These are phyloP conservation scores for Neurospora sp. DNA, from an alignment of 495 filamentous ascomycete genomes.

Conservation along the genomic window DNA sequence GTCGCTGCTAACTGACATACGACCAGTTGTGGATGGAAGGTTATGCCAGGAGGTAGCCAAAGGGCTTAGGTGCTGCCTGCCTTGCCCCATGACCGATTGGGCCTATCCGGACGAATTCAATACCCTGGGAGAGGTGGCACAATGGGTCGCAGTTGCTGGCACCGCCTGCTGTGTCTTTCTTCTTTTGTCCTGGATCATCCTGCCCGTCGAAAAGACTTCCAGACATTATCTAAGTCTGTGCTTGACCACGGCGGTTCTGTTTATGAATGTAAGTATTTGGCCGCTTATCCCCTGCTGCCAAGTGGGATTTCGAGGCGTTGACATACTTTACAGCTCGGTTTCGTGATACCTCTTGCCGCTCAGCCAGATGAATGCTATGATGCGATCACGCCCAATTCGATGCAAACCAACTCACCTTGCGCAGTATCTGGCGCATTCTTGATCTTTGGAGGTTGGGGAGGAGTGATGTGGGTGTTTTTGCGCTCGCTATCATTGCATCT, in stretches of 20 bases:
- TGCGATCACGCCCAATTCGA: conserved; percentile 85
- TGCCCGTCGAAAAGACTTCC: conserved; percentile 83
- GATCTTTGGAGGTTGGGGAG: conserved; percentile 72
- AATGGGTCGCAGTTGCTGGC: conserved; percentile 71
- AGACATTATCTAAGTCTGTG: conserved; percentile 89
- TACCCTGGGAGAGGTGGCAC: conserved; percentile 51
- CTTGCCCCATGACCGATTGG: conserved; percentile 81
- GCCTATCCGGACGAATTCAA: conserved; percentile 69
- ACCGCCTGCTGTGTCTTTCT: conserved; percentile 65
- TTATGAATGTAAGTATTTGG: conserved; percentile 55
- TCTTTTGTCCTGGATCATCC: conserved; percentile 67
- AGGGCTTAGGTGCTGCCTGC: conserved; percentile 62
- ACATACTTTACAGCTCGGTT: conserved; percentile 47
- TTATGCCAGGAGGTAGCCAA: conserved; percentile 35
- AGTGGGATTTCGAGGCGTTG: not conserved
- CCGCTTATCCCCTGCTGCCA: conserved; percentile 13
- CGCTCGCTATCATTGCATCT: conserved; percentile 87
- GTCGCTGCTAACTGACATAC: conserved; percentile 7
- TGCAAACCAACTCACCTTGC: conserved; percentile 71
- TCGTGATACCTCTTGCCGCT: conserved; percentile 80
- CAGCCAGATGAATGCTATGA: conserved; percentile 80
- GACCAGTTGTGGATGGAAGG: conserved; percentile 56
- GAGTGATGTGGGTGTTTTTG: conserved; percentile 82
- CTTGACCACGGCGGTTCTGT: conserved; percentile 59
- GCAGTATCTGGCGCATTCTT: conserved; percentile 83